Evolutionary conservation across 2,329 filamentous ascomycete genomes (phyloP), one percentile per base, ranked within the genome.

Genomic region (Boeremia exigua): DNA sequence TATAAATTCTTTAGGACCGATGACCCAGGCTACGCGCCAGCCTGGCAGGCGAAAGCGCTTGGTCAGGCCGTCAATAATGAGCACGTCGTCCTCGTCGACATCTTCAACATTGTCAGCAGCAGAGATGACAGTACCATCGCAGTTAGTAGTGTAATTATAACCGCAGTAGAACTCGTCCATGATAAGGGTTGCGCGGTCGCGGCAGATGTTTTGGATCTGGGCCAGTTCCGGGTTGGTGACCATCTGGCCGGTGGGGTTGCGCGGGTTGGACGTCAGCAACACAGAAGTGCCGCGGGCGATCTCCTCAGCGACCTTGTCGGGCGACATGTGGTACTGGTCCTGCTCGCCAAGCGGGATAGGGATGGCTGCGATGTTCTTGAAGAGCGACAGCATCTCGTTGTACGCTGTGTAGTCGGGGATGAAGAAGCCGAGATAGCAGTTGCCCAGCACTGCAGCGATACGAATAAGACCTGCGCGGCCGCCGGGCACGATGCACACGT

Each of bases 1-100:
- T 79, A 97, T 92, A 78, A 96, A 98, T 69, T 96, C 93, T 81
- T 96, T 97, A 63, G 94, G 94, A 1, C 94, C 94, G 51, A 98
- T 76, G 65, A 98, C 92, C 94, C 94, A 98, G 6, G 94, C 93
- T 38, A 98, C 93, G 74, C 94, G 90, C 92, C 94, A 98, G 59
- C 94, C 94, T 1, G 94, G 94, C 29, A 98, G 87, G 65, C 94
- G 88, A 85, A 98, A 98, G 59, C 94, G 90, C 84, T 98, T 98
- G 67, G 94, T 98, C 25, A 98, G 84, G 45, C 94, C 94, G 73
- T 98, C 94, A 63, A 98, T 94, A 75, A 98, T 91, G 62, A 98
- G 85, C 2, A 98, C 93, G 70, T 96, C 91, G 77, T 78, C 75
- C 47, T 76, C 74, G 72, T 97, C 86, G 14, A 97, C 92, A 67